Evolutionary conservation across 306 rosid genomes (phyloP).

Genomic region (Trichosanthes cucumerina): DNA sequence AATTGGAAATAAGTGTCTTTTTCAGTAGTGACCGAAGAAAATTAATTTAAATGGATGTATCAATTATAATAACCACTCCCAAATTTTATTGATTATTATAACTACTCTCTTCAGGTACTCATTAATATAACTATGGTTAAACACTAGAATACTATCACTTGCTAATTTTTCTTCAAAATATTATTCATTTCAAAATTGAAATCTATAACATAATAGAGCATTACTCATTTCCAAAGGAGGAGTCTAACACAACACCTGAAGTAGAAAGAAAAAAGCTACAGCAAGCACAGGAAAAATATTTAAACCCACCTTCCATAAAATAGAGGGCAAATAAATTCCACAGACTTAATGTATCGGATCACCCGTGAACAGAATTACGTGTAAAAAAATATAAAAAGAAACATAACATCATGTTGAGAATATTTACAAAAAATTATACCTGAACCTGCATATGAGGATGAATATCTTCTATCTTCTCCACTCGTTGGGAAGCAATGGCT

Average conservation of each 20-base stretch:
- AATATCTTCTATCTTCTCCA: conserved; percentile 59
- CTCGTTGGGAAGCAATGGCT: conserved; percentile 19
- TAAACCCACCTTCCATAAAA: not conserved
- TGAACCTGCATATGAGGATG: conserved; percentile 56
- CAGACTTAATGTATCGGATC: no score
- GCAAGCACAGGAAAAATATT: not conserved
- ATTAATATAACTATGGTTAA: not conserved
- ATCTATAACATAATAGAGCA: not conserved
- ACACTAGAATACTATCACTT: not conserved
- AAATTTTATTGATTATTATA: no score
- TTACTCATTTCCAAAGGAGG: not conserved
- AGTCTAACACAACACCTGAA: not conserved
- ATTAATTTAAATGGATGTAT: not conserved
- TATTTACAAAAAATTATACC: conserved; percentile 24
- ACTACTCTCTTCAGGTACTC: no score
- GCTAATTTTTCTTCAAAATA: not conserved
- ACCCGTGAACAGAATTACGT: not conserved
- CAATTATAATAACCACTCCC: no score
- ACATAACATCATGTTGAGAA: not conserved
- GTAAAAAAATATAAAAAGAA: not conserved
- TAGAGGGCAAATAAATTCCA: not conserved
- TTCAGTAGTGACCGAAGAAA: not conserved
- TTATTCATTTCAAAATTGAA: not conserved
- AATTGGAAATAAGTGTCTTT: not conserved
- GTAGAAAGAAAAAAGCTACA: not conserved